Conservation (phyloP, 768 basidiomycete genomes). For the Boletus subcaerulescens region DNA sequence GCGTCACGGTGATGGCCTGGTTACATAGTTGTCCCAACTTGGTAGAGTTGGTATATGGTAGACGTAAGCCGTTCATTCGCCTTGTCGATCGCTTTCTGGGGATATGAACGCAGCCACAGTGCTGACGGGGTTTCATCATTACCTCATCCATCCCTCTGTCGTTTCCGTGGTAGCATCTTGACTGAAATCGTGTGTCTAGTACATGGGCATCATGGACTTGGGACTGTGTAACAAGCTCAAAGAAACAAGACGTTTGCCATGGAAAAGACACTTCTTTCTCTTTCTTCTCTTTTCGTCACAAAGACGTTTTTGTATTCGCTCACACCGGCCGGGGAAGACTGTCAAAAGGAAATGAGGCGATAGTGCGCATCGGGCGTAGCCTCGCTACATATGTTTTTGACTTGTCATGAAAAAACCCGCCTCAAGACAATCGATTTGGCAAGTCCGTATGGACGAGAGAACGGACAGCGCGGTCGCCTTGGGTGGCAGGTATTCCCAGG, state of each 20-base stretch:
- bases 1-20: constrained; percentile 11
- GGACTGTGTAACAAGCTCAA: background rate
- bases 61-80: constrained; percentile 1
- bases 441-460: constrained; percentile 6
- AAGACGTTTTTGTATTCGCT: background rate
- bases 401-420: background rate
- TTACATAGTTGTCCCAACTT: background rate
- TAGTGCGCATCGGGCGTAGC: constrained; percentile 16
- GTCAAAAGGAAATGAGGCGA: constrained; percentile 8
- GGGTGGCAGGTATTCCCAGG: constrained; percentile 16
- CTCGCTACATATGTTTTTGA: background rate
- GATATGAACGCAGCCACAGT: constrained; percentile 16
- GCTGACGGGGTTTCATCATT: constrained; percentile 28
- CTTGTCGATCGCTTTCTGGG: constrained; percentile 21
- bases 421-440: constrained; percentile 9
- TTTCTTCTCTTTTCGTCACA: background rate
- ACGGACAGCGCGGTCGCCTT: constrained; percentile 4
- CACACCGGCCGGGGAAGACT: background rate
- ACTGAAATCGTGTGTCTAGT: no score
- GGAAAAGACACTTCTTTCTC: background rate
- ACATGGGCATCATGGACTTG: no score
- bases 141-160: constrained; percentile 26
- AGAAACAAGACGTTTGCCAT: background rate
- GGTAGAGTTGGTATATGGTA: constrained; percentile 3
- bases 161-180: constrained; percentile 25